Evolutionary conservation across 257 asterid species (phyloP), one percentile per base, ranked within the genome.

Genomic region (Gentiana straminea): DNA sequence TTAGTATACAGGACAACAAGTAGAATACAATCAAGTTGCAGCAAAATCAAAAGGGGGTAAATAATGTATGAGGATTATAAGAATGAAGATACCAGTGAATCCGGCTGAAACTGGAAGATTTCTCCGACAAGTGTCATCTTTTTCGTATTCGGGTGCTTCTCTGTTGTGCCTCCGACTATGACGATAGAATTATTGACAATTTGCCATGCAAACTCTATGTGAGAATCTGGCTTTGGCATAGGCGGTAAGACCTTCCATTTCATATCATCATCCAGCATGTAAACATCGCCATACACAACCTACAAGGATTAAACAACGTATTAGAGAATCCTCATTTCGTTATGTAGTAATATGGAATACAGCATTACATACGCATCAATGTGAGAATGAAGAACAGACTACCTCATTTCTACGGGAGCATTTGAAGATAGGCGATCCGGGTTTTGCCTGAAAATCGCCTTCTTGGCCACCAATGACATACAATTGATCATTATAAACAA

Each of bases 211-310:
- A 86, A 89, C 79, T 89, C 97, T 57, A 86, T 89, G 68, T 89
- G 97, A 58, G 95, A 89, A 73, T 89, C 94, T 1, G 97, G 93
- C 70, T 89, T 89, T 33, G 95, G 97, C 95, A 89, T 89, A 9
- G 92, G 77, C 54, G 95, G 94, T 51, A 89, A 76, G 39, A 66
- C 76, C 73, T 84, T 86, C 97, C 97, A 89, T 73, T 71, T 75
- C 95, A 84, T 86, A 15, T 80, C 84, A 56, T 74, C 81, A 61
- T 82, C 95, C 68, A 89, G 82, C 95, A 89, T 86, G 82, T 86
- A 89, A 7, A 89, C 95, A 67, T 86, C 88, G 64, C 52, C 86
- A 66, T 78, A 89, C 35, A 89, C 95, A 66, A 89, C 88, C 95
- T 86, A 84, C 58, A 70, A 32, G 53, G 37, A 59, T 58, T 64